phyloP scores from a whole-genome alignment of 371 early-diverging fungal species.

The Nematocida parisii region DNA sequence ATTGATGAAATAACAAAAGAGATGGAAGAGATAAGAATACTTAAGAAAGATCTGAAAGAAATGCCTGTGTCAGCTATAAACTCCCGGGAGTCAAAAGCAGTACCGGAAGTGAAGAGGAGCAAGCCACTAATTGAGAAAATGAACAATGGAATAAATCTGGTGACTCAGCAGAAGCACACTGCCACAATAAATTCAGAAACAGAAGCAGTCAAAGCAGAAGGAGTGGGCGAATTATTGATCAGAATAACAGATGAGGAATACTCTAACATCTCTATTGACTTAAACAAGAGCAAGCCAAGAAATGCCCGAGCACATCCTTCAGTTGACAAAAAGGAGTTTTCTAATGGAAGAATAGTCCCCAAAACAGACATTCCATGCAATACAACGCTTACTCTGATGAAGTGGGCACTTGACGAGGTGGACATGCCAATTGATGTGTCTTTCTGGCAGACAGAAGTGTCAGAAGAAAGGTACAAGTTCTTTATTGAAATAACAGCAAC shows the following conservation, averaged over 20 bases:
- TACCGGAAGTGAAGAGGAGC: neutral
- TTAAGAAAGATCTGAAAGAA: conserved; percentile 29
- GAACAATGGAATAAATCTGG: conserved; percentile 2
- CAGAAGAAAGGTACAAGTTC: conserved; percentile 57
- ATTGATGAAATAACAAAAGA: conserved; percentile 51
- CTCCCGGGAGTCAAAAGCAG: neutral
- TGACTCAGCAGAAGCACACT: conserved; percentile 34
- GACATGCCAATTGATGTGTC: conserved; percentile 41
- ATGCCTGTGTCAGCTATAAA: neutral
- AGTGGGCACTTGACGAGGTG: conserved; percentile 38
- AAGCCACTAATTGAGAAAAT: neutral
- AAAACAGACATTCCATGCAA: conserved; percentile 27
- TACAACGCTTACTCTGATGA: conserved; percentile 26
- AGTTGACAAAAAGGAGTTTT: conserved; percentile 45
- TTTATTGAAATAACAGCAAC: conserved; percentile 49
- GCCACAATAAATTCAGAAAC: conserved; percentile 25
- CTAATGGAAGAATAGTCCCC: conserved; percentile 18
- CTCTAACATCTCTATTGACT: neutral
- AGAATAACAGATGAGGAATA: conserved; percentile 33
- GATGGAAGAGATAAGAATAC: conserved; percentile 50
- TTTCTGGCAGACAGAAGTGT: conserved; percentile 56
- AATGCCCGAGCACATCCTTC: conserved; percentile 33
- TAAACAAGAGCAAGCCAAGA: conserved; percentile 22
- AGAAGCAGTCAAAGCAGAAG: conserved; percentile 40
- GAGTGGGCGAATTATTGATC: conserved; percentile 36